Conservation (phyloP, 164 flowering plant species). For the Chloranthus sessilifolius region DNA sequence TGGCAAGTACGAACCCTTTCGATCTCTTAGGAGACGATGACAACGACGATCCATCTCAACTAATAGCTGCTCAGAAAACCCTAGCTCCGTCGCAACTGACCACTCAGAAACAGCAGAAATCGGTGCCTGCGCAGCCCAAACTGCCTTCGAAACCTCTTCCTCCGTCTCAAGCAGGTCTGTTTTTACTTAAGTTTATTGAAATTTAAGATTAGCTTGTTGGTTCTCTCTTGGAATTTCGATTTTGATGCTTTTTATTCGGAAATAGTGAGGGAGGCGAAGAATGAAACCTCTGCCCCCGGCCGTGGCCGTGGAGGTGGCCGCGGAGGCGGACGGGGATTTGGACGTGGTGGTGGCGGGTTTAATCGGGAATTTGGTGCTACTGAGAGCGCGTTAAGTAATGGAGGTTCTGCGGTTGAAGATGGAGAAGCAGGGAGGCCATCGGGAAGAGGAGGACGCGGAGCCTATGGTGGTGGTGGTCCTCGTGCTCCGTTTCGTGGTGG, state of each 20-base stretch:
- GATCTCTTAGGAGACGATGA: conserved; percentile 68
- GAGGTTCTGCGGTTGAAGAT: conserved; percentile 30
- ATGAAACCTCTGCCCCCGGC: no score
- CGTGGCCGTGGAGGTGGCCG: conserved; percentile 45
- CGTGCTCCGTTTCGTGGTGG: conserved; percentile 53
- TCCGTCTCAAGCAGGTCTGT: conserved; percentile 17
- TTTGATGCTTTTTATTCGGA: no score
- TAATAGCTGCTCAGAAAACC: conserved; percentile 43
- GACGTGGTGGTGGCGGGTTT: conserved; percentile 33
- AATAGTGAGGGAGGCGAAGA: conserved; percentile 49
- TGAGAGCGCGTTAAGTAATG: conserved; percentile 34
- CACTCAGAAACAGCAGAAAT: conserved; percentile 31
- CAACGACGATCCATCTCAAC: conserved; percentile 52
- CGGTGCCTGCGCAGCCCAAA: conserved; percentile 13
- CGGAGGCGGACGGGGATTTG: conserved; percentile 37
- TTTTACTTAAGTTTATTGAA: no score
- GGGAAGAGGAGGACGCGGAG: conserved; percentile 35
- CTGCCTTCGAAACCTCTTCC: conserved; percentile 18
- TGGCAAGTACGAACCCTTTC: conserved; percentile 67
- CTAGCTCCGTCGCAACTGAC: no score
- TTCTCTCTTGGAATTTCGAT: no score
- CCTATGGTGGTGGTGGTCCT: conserved; percentile 44
- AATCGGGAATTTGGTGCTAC: conserved; percentile 29
- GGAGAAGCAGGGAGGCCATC: conserved; percentile 28
- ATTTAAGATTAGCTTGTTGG: no score